Conservation (phyloP, 2,329 filamentous ascomycete genomes). For the Diaporthe caulivora region DNA sequence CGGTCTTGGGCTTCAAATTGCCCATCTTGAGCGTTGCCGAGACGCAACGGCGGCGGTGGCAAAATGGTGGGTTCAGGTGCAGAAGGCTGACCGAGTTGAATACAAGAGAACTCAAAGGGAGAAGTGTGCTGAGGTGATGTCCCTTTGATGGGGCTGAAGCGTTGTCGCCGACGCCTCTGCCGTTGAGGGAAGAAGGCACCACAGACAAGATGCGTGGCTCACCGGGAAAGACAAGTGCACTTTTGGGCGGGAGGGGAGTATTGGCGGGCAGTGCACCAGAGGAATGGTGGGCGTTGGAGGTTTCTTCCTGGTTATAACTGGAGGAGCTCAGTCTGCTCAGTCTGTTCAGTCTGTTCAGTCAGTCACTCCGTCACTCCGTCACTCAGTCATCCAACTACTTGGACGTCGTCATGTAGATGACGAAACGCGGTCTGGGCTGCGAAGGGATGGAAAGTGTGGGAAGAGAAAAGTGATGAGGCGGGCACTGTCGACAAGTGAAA, state of each 20-base stretch:
- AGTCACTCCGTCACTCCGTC: too few species aligned
- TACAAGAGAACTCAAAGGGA: background rate
- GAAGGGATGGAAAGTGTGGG: slow-evolving; percentile 9
- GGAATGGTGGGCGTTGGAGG: background rate
- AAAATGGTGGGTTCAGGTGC: background rate
- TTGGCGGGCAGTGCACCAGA: background rate
- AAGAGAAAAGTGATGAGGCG: background rate
- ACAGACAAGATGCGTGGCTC: background rate
- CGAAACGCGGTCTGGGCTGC: background rate
- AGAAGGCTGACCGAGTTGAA: background rate
- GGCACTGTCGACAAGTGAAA: background rate
- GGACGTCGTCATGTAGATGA: background rate
- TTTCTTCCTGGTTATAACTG: background rate
- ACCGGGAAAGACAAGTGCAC: background rate
- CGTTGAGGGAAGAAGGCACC: background rate
- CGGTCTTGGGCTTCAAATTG: slow-evolving; percentile 17
- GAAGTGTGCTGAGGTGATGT: background rate
- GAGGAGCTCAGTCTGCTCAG: too few species aligned
- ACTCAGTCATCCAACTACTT: background rate
- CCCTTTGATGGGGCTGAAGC: slow-evolving; percentile 7
- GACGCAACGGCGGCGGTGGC: background rate
- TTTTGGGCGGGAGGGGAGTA: background rate
- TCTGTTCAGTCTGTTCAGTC: too few species aligned
- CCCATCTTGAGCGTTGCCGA: slow-evolving; percentile 7
- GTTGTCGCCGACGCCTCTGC: background rate